Conservation (phyloP, 1,139 yeast genomes). For the Candida pseudoviswanathii region DNA sequence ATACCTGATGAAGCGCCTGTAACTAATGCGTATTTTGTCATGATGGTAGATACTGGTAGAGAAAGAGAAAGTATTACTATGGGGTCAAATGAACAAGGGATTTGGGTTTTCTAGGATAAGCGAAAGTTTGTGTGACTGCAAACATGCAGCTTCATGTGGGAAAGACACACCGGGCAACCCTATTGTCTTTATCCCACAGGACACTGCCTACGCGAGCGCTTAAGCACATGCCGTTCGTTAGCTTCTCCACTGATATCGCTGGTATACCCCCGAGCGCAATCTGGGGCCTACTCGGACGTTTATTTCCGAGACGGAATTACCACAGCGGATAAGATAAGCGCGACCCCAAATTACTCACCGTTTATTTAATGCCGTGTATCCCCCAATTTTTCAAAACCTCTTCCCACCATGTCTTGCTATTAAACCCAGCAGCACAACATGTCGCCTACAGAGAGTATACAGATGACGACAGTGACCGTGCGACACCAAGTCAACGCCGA, state of each 20-base stretch:
- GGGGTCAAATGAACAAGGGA: no score
- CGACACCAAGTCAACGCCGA: conserved; percentile 3
- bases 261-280: background rate
- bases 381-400: no score
- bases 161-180: no score
- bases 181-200: no score
- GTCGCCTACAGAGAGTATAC: conserved; percentile 7
- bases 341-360: background rate
- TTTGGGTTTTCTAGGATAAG: no score
- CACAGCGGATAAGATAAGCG: background rate
- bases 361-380: no score
- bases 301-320: background rate
- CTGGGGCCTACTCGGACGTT: background rate
- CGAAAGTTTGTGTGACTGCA: no score
- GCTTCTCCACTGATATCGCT: background rate
- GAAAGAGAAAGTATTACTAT: background rate
- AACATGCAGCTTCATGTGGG: no score
- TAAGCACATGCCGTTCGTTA: background rate
- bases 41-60: background rate
- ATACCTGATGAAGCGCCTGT: conserved; percentile 47
- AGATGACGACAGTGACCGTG: conserved; percentile 1
- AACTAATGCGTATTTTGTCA: conserved; percentile 30
- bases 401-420: background rate
- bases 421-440: background rate
- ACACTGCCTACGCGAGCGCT: no score